Evolutionary conservation across 2,329 filamentous ascomycete species (phyloP), one percentile per base, ranked within the genome.

Genomic region (Ascochyta rabiei): DNA sequence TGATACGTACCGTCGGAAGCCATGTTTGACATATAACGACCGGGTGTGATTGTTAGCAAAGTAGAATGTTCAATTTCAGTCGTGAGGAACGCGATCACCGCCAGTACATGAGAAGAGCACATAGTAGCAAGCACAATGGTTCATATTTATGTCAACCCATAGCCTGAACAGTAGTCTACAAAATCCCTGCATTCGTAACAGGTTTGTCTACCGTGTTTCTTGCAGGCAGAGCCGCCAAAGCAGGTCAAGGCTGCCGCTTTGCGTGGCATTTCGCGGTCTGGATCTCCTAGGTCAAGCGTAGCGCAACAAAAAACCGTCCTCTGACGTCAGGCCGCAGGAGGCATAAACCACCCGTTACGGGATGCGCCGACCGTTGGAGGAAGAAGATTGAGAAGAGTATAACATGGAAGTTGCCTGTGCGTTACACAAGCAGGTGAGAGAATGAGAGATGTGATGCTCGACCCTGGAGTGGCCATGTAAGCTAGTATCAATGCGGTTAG

Each of bases 251-350:
- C 30, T 7, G 8, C 18, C 30, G 12, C 42, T 45, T 41, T n/a
- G 45, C 40, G 48, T 19, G 35, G 19, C 4, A 21, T 34, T 30
- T 45, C 37, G 46, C 21, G 52, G 52, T 55, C 53, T 52, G 53
- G 48, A 56, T 38, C 39, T 42, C 43, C 41, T 42, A 37, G 41
- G 23, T 48, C 48, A 47, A 31, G 50, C 47, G 45, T 58, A 45
- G 56, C 61, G 64, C 67, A 68, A 66, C 64, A 68, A 58, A 48
- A 48, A 56, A 53, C 60, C 60, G 46, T 37, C 53, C 43, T 38
- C 52, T 71, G 68, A 70, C 68, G 68, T 70, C 60, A 69, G 43
- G 48, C 40, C 31, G 37, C 50, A 40, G 46, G 19, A 9, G 41
- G 6, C 13, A 34, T 21, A n/a, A 48, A 39, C 39, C 28, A 24